phyloP scores from a whole-genome alignment of 139 green algal genomes.

The Ettlia oleoabundans region DNA sequence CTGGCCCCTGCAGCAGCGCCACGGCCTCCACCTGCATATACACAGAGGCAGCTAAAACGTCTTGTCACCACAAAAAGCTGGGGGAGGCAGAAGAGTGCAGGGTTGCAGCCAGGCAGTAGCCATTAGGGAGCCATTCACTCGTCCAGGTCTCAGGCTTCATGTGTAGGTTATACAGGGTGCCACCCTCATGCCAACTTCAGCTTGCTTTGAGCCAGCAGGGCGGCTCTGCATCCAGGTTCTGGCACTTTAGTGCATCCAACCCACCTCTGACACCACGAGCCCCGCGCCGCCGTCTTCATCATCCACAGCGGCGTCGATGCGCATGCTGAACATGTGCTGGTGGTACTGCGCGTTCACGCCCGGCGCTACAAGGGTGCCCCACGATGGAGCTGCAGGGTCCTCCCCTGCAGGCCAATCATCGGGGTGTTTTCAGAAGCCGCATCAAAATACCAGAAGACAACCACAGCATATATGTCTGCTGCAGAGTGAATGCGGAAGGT shows the following conservation, averaged over 20 bases:
- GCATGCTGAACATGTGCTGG: conserved; percentile 88
- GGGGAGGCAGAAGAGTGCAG: not conserved
- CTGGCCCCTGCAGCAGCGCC: not conserved
- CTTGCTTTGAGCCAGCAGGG: too few relatives aligned
- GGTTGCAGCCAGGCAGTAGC: too few relatives aligned
- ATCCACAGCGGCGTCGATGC: conserved; percentile 83
- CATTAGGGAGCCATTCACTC: too few relatives aligned
- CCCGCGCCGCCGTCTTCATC: conserved; percentile 65
- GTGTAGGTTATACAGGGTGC: too few relatives aligned
- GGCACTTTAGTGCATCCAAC: too few relatives aligned
- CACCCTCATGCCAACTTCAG: too few relatives aligned
- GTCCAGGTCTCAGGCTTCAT: too few relatives aligned
- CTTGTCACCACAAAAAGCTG: too few relatives aligned
- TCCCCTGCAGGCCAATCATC: too few relatives aligned
- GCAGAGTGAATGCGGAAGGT: too few relatives aligned
- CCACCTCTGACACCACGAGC: conserved; percentile 64
- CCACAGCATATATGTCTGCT: too few relatives aligned
- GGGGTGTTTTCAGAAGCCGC: not conserved
- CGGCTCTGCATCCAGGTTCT: too few relatives aligned
- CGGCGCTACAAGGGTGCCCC: conserved; percentile 74
- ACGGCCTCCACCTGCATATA: conserved; percentile 14
- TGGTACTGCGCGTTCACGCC: conserved; percentile 76
- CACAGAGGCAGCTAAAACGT: not conserved
- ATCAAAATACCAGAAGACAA: not conserved
- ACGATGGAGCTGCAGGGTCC: conserved; percentile 38